These are phyloP conservation scores for Malania oleifera DNA, from an alignment of 164 flowering plant species.

Conservation along the genomic window DNA sequence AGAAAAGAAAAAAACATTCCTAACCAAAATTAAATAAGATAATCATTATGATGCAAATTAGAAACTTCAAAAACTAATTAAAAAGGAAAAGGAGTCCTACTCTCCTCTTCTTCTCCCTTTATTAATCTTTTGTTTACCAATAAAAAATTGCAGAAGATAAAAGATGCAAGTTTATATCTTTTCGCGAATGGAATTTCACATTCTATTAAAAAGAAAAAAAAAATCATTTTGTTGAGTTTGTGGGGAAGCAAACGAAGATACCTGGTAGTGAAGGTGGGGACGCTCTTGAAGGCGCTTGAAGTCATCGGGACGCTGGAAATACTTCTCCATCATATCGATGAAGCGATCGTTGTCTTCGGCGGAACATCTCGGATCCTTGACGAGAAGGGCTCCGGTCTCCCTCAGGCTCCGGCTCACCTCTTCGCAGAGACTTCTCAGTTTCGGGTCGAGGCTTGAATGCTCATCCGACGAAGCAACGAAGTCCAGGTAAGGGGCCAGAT, in stretches of 20 bases:
- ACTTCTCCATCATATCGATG: constrained; percentile 94
- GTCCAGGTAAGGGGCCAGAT: constrained; percentile 51
- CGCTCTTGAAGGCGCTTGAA: constrained; percentile 82
- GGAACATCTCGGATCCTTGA: constrained; percentile 90
- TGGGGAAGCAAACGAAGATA: constrained; percentile 14
- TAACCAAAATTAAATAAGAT: no score
- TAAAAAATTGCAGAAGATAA: no score
- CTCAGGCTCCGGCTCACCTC: constrained; percentile 70
- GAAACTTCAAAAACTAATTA: no score
- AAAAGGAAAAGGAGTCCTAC: no score
- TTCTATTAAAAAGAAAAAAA: no score
- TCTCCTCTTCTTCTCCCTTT: no score
- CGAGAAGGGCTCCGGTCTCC: constrained; percentile 86
- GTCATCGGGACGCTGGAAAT: constrained; percentile 56
- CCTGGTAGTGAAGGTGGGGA: constrained; percentile 90
- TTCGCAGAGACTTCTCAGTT: constrained; percentile 35
- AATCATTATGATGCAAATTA: no score
- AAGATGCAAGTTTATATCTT: no score
- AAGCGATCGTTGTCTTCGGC: constrained; percentile 85
- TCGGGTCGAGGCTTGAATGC: constrained; percentile 8
- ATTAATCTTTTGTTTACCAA: no score
- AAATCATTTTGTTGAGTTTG: no score
- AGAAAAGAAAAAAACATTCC: no score
- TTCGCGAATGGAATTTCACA: no score
- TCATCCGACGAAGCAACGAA: constrained; percentile 8